Percentiles rank a stretch among this genome's conserved stretches.
These are phyloP conservation scores for Sodiomyces alkalinus DNA, from an alignment of 2,329 filamentous ascomycete genomes.

Conservation along the genomic window DNA sequence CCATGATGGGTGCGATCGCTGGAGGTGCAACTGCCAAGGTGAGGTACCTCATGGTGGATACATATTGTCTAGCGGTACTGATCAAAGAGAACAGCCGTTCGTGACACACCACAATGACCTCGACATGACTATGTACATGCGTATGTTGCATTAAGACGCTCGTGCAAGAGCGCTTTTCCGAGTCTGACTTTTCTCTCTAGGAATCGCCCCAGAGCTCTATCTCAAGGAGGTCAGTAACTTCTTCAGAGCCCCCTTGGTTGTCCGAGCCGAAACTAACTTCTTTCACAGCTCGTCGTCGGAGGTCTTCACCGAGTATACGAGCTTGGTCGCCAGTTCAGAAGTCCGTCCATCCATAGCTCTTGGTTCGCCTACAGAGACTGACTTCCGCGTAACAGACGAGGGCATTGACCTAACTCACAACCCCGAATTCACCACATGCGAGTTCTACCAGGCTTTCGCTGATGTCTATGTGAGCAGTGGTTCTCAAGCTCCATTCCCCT, in stretches of 20 bases:
- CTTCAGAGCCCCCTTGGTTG: too few relatives aligned
- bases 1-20: slow-evolving; percentile 92
- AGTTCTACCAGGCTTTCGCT: slow-evolving; percentile 92
- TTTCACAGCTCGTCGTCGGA: slow-evolving; percentile 80
- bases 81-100: slow-evolving; percentile 45
- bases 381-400: slow-evolving; percentile 43
- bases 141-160: too few relatives aligned
- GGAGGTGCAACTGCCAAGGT: slow-evolving; percentile 80
- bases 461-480: slow-evolving; percentile 47
- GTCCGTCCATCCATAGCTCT: slow-evolving; percentile 16
- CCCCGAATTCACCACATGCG: slow-evolving; percentile 93
- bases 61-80: neutral
- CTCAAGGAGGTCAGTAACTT: too few relatives aligned
- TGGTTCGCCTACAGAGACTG: too few relatives aligned
- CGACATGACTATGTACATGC: slow-evolving; percentile 87
- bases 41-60: neutral
- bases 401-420: slow-evolving; percentile 90
- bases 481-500: neutral
- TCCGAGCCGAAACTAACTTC: too few relatives aligned
- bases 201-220: slow-evolving; percentile 71
- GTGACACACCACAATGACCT: slow-evolving; percentile 92
- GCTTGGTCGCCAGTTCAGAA: slow-evolving; percentile 88
- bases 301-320: slow-evolving; percentile 92
- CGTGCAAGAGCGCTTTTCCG: neutral
- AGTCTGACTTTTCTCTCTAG: neutral